Evolutionary conservation across 768 basidiomycete genomes (phyloP), one percentile per base, ranked within the genome.

Genomic region (Mycena crocata): DNA sequence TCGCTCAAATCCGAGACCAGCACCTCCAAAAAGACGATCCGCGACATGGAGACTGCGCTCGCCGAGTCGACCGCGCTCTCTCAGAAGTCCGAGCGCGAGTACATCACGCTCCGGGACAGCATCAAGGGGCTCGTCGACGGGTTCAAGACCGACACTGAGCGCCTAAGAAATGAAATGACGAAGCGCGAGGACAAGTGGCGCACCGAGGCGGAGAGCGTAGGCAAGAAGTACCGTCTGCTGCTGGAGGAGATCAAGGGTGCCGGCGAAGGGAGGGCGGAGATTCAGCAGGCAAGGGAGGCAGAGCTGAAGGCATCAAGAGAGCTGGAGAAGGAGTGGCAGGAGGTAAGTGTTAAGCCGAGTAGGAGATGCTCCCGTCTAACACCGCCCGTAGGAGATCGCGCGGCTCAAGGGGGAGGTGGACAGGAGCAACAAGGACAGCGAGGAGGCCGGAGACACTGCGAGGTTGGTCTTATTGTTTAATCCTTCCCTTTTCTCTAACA

Each of bases 21-120:
- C 2, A 84, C 86, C 15, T 87, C 90, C 12, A 95, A 95, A 78
- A 92, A 92, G 75, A 81, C 88, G 0, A 75, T 94, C 14, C 89
- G 92, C 24, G 93, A 95, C 72, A 93, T 95, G 93, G 93, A 94
- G 76, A 59, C 86, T 9, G 81, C 90, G 8, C 83, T 95, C 31
- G 72, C 87, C 1, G 93, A 94, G 78, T 91, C 91, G 3, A 91
- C 91, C 0, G 86, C 93, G 3, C 81, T 92, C 19, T 93, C 91
- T 19, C 89, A 91, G 74, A 94, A 93, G 78, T 88, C 87, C 23
- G 92, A 95, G 76, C 85, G 93, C 39, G 95, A 96, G 79, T 96
- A 95, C 69, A 81, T 89, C 67, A 90, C 90, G 0, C 79, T 96
- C 55, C 87, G 92, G 19, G 93, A 93, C 62, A 90, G 91, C 69